A percentile compares a stretch with the other conserved stretches of the same genome.
Conservation (phyloP, 169 alveolate species). For the Cryptosporidium felis region DNA sequence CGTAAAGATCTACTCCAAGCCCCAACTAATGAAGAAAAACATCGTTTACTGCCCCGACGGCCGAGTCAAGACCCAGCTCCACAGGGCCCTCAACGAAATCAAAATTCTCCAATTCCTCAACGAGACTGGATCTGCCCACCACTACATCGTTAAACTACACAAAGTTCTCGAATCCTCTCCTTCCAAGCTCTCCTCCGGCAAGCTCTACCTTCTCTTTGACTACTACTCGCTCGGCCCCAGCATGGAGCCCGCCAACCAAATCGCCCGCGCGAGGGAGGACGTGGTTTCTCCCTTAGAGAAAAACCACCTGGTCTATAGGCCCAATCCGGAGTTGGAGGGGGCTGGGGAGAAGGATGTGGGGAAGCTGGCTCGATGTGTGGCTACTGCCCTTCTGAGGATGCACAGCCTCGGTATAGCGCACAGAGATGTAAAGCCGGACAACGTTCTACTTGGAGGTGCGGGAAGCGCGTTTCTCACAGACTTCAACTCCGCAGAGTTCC, state of each 20-base stretch:
- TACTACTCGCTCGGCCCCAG: constrained; percentile 35
- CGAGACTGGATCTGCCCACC: not conserved
- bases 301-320: not conserved
- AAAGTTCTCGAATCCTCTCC: constrained; percentile 42
- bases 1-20: constrained; percentile 26
- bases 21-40: constrained; percentile 30
- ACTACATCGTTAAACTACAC: constrained; percentile 24
- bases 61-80: constrained; percentile 40
- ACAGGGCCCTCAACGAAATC: constrained; percentile 47
- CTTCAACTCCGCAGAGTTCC: constrained; percentile 75
- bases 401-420: constrained; percentile 77
- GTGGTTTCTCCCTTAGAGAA: too few species aligned
- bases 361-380: constrained; percentile 22
- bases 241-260: constrained; percentile 12
- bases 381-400: constrained; percentile 69
- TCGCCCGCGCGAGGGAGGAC: not conserved
- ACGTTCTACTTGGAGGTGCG: constrained; percentile 71
- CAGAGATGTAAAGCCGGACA: constrained; percentile 79
- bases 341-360: not conserved
- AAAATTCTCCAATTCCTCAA: constrained; percentile 18
- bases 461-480: constrained; percentile 74
- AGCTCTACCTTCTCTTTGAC: constrained; percentile 42
- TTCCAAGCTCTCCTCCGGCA: not conserved
- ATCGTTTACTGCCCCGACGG: constrained; percentile 23
- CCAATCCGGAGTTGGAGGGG: not conserved